Evolutionary conservation across 1,139 yeast genomes (phyloP).

Genomic region (Taphrina pruni): DNA sequence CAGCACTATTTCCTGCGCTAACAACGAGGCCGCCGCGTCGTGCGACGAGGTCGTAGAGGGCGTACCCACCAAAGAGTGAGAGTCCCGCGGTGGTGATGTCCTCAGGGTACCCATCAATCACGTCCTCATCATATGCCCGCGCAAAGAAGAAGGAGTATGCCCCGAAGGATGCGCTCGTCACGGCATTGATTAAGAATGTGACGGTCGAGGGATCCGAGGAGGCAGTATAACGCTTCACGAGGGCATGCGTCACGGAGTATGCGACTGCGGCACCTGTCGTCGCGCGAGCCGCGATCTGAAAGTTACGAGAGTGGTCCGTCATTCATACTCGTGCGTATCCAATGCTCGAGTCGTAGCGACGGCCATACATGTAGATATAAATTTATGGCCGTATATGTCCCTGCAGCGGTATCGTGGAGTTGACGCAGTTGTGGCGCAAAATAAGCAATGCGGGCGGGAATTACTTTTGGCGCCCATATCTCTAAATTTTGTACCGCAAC

Average conservation of each 20-base stretch:
- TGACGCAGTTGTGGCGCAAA: neutral
- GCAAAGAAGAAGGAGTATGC: neutral
- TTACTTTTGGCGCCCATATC: neutral
- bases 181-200: constrained; percentile 7
- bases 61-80: constrained; percentile 6
- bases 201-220: neutral
- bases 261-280: neutral
- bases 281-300: neutral
- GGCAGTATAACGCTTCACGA: neutral
- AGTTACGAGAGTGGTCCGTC: neutral
- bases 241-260: neutral
- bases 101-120: constrained; percentile 5
- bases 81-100: neutral
- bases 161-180: constrained; percentile 7
- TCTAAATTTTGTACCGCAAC: neutral
- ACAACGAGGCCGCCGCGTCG: neutral
- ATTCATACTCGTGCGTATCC: too few species aligned
- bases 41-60: constrained; percentile 6
- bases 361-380: too few species aligned
- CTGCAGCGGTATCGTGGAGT: neutral
- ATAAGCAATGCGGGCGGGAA: neutral
- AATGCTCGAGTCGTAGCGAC: too few species aligned
- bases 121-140: constrained; percentile 1
- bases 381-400: too few species aligned
- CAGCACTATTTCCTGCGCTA: too few species aligned